A percentile compares a stretch with the other conserved stretches of the same genome.
Evolutionary conservation across 164 flowering plant species (phyloP).

Genomic region (Annona squamosa): DNA sequence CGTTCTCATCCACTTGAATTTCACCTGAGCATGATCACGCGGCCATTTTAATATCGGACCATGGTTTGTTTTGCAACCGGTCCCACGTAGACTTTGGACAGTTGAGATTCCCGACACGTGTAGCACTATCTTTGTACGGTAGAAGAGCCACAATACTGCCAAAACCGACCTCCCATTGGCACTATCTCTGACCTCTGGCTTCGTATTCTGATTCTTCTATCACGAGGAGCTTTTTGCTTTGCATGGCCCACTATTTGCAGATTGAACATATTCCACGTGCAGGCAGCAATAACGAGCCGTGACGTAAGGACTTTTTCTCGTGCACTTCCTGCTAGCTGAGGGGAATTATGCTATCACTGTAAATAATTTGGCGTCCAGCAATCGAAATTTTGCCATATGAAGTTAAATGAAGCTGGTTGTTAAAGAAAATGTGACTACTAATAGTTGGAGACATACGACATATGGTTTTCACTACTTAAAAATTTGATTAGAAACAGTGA

Average conservation of each 20-base stretch:
- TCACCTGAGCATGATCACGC: not conserved
- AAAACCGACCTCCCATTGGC: not conserved
- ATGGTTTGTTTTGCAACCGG: no score
- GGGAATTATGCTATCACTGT: no score
- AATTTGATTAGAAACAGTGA: no score
- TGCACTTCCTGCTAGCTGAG: no score
- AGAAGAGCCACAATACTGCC: not conserved
- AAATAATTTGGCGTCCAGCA: no score
- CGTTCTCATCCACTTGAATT: not conserved
- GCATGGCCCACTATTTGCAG: not conserved
- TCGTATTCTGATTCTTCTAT: conserved; percentile 17
- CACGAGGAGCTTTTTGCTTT: conserved; percentile 19
- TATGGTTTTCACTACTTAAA: no score
- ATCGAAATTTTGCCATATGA: no score
- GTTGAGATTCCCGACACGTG: not conserved
- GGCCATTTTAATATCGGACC: no score
- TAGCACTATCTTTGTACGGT: not conserved
- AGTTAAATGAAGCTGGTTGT: no score
- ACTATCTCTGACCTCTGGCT: not conserved
- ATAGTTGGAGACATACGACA: no score
- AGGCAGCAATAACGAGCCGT: not conserved
- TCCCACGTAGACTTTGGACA: not conserved
- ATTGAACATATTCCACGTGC: not conserved
- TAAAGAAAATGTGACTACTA: no score
- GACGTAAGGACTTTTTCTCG: not conserved